A percentile compares a stretch with the other conserved stretches of the same genome.
Conservation (phyloP, 2,329 filamentous ascomycete genomes). For the Botrytis galanthina region DNA sequence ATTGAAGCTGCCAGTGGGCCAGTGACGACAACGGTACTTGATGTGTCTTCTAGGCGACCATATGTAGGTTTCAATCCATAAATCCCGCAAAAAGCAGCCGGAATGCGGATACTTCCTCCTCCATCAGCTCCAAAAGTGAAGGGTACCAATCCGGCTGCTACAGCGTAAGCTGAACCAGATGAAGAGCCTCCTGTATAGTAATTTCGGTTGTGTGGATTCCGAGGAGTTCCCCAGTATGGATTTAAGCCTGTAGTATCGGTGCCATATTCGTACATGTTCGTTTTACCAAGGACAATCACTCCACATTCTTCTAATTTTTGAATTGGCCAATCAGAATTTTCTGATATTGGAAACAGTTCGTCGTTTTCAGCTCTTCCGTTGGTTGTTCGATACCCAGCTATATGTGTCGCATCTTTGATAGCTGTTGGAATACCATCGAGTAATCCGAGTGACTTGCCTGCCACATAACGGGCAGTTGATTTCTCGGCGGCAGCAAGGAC, state of each 20-base stretch:
- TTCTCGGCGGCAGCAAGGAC: conserved; percentile 66
- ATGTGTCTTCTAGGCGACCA: conserved; percentile 54
- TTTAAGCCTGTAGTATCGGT: conserved; percentile 59
- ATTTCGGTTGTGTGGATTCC: conserved; percentile 50
- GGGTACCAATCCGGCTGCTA: conserved; percentile 50
- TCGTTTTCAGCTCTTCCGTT: conserved; percentile 50
- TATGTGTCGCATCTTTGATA: conserved; percentile 56
- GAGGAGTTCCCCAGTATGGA: conserved; percentile 55
- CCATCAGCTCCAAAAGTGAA: conserved; percentile 55
- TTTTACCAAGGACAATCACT: conserved; percentile 56
- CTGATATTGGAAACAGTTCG: conserved; percentile 30
- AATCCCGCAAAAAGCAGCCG: conserved; percentile 50
- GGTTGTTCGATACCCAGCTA: conserved; percentile 50
- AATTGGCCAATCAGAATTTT: conserved; percentile 47
- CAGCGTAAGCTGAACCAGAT: conserved; percentile 52
- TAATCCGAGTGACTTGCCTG: conserved; percentile 47
- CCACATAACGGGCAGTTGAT: conserved; percentile 69
- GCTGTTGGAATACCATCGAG: conserved; percentile 57
- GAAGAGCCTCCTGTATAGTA: conserved; percentile 55
- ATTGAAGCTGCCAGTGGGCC: conserved; percentile 76
- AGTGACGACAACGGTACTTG: conserved; percentile 57
- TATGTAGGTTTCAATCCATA: conserved; percentile 50
- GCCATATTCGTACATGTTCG: conserved; percentile 60
- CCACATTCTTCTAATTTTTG: conserved; percentile 49
- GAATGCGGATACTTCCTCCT: conserved; percentile 51